phyloP scores from a whole-genome alignment of 495 filamentous ascomycete genomes.

The Lepidopterella palustris region DNA sequence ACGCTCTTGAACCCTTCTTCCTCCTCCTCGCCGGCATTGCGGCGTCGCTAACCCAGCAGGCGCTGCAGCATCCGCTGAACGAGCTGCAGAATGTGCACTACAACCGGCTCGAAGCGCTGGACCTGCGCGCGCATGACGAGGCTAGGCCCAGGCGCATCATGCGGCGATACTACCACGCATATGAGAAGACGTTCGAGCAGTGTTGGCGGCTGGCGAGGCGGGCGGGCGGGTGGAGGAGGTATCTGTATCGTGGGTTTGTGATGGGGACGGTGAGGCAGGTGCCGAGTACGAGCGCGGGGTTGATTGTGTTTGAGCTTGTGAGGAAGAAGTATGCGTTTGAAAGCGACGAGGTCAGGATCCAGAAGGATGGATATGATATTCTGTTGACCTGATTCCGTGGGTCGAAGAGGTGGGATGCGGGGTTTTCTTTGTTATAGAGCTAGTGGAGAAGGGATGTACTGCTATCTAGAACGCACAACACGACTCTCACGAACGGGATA shows the following conservation, averaged over 20 bases:
- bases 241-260: conserved; percentile 73
- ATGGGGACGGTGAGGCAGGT: conserved; percentile 71
- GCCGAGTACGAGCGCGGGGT: conserved; percentile 78
- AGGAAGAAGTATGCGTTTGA: conserved; percentile 68
- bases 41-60: conserved; percentile 70
- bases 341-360: conserved; percentile 57
- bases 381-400: conserved; percentile 48
- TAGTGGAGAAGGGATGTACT: neutral
- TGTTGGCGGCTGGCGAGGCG: conserved; percentile 56
- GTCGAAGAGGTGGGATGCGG: too few species aligned
- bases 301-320: conserved; percentile 86
- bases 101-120: conserved; percentile 68
- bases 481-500: neutral
- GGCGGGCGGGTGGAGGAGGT: conserved; percentile 58
- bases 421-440: neutral
- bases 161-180: conserved; percentile 64
- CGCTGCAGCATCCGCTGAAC: conserved; percentile 70
- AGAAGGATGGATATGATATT: conserved; percentile 69
- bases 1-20: conserved; percentile 76
- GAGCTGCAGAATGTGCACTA: conserved; percentile 73
- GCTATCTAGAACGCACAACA: neutral
- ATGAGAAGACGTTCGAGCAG: conserved; percentile 66
- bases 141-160: conserved; percentile 43
- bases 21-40: conserved; percentile 68
- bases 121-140: conserved; percentile 53